Conservation (phyloP, 352 stramenopile species). For the Phytophthora ohioensis region DNA sequence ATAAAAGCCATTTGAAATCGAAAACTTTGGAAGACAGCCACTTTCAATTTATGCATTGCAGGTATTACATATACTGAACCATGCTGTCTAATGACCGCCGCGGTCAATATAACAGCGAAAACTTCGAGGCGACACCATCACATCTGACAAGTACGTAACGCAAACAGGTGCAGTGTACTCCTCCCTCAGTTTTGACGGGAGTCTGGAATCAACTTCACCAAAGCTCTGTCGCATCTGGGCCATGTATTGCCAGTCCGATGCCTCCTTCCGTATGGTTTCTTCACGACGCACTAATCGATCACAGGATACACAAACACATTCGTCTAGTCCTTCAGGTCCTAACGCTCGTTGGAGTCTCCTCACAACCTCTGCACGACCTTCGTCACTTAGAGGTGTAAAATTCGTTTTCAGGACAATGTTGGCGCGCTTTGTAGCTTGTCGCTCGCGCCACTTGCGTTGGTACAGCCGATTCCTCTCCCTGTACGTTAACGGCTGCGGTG, state of each 20-base stretch:
- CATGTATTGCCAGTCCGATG: constrained; percentile 9
- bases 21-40: background rate
- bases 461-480: too few species aligned
- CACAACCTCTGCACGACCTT: background rate
- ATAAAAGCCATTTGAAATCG: constrained; percentile 1
- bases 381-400: background rate
- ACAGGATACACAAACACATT: constrained; percentile 1
- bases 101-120: background rate
- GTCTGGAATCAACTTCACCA: background rate
- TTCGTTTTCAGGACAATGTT: too few species aligned
- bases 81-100: background rate
- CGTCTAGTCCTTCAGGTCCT: background rate
- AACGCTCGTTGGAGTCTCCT: background rate
- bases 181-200: background rate
- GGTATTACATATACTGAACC: background rate
- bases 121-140: background rate
- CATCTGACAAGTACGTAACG: background rate
- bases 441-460: too few species aligned
- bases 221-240: background rate
- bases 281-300: background rate
- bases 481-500: too few species aligned
- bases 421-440: too few species aligned
- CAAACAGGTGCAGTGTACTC: background rate
- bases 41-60: background rate
- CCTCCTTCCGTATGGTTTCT: background rate